These are phyloP conservation scores for Rhodomyrtus tomentosa DNA, from an alignment of 345 rosid species.

Conservation along the genomic window DNA sequence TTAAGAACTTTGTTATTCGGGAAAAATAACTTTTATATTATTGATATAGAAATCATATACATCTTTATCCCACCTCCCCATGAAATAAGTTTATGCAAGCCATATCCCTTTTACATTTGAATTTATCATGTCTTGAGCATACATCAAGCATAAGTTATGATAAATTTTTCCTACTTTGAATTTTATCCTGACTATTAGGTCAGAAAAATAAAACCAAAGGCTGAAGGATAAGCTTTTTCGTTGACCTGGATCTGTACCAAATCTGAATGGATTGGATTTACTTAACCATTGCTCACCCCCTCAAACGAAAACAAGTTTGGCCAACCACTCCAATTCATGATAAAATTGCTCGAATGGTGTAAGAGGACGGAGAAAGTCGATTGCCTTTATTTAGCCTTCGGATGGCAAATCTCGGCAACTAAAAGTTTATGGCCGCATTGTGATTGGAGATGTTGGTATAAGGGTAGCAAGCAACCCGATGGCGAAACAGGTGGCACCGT, in stretches of 20 bases:
- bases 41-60: too few relatives aligned
- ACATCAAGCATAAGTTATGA: too few relatives aligned
- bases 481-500: too few relatives aligned
- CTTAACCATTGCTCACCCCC: not conserved
- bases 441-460: not conserved
- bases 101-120: too few relatives aligned
- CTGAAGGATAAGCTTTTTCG: not conserved
- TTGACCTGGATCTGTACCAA: not conserved
- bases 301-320: not conserved
- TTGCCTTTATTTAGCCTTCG: not conserved
- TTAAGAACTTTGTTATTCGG: too few relatives aligned
- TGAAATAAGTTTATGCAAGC: too few relatives aligned
- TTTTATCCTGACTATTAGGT: not conserved
- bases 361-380: not conserved
- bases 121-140: too few relatives aligned
- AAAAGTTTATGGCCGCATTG: not conserved
- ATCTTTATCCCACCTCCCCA: too few relatives aligned
- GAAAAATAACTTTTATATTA: too few relatives aligned
- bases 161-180: too few relatives aligned
- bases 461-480: too few relatives aligned
- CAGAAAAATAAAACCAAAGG: not conserved
- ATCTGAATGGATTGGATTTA: not conserved
- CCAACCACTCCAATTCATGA: not conserved
- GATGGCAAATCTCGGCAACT: not conserved
- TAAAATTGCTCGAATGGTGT: not conserved